Conservation (phyloP, 768 basidiomycete species). For the Hericium alpestre region DNA sequence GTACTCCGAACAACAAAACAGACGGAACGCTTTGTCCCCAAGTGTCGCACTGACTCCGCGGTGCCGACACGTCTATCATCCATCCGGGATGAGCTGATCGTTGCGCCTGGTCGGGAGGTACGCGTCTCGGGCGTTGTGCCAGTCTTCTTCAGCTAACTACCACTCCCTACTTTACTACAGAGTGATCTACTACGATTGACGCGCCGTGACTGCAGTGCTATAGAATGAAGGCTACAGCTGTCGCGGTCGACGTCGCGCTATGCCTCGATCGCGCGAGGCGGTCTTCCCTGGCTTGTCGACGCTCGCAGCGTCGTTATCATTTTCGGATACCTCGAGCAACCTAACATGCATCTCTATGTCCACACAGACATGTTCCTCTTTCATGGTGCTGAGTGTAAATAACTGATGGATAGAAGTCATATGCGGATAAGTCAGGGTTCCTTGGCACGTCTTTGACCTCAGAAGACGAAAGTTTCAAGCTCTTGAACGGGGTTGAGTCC, state of each 20-base stretch:
- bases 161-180: background rate
- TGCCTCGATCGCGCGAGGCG: slow-evolving; percentile 6
- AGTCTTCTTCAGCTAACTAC: too few species aligned
- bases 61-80: background rate
- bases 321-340: slow-evolving; percentile 12
- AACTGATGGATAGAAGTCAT: too few species aligned
- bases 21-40: too few species aligned
- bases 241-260: slow-evolving; percentile 11
- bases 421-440: too few species aligned
- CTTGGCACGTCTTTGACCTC: too few species aligned
- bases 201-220: slow-evolving; percentile 6
- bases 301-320: slow-evolving; percentile 8
- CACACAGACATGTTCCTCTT: too few species aligned
- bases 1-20: too few species aligned
- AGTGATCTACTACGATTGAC: slow-evolving; percentile 10
- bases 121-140: too few species aligned
- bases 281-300: slow-evolving; percentile 8
- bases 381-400: too few species aligned
- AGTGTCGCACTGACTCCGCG: slow-evolving; percentile 2
- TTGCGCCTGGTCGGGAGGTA: too few species aligned
- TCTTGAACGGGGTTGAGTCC: too few species aligned
- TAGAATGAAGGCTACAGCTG: slow-evolving; percentile 5
- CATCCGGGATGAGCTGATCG: slow-evolving; percentile 7
- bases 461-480: too few species aligned
- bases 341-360: background rate